phyloP scores from a whole-genome alignment of 129 eudicot genomes.

The Escallonia herrerae region DNA sequence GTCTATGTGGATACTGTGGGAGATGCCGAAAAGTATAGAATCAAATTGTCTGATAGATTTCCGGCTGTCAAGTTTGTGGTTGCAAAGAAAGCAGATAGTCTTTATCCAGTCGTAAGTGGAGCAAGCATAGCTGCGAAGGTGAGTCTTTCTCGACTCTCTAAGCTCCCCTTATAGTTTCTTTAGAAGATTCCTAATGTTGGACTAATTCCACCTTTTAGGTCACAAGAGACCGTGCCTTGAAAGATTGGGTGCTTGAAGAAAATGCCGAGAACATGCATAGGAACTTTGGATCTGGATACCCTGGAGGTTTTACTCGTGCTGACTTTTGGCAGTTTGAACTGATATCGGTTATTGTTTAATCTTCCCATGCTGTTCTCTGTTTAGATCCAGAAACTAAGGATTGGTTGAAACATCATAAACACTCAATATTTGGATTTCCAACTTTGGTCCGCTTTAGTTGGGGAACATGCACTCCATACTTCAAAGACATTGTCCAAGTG shows the following conservation, averaged over 20 bases:
- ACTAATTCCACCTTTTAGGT: conserved; percentile 39
- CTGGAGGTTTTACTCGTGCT: conserved; percentile 50
- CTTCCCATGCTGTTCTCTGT: not conserved
- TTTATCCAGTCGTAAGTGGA: conserved; percentile 98
- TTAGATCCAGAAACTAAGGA: conserved; percentile 84
- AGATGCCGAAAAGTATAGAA: conserved; percentile 77
- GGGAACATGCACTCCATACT: conserved; percentile 89
- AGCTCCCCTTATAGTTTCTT: not conserved
- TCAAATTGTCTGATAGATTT: conserved; percentile 70
- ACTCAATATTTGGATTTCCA: conserved; percentile 85
- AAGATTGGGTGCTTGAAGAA: conserved; percentile 79
- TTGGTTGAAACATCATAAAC: conserved; percentile 90
- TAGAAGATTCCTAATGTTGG: not conserved
- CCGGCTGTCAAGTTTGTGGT: conserved; percentile 84
- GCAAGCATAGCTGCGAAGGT: conserved; percentile 99
- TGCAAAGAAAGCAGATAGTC: conserved; percentile 97
- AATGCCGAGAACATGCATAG: conserved; percentile 73
- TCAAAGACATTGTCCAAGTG: conserved; percentile 63
- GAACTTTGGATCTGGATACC: conserved; percentile 92
- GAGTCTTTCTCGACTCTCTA: conserved; percentile 12
- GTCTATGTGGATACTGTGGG: conserved; percentile 96
- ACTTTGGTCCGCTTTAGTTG: conserved; percentile 94
- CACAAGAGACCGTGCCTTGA: conserved; percentile 83
- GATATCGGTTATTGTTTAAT: conserved; percentile 7
- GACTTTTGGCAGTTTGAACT: not conserved